A percentile compares a stretch with the other conserved stretches of the same genome.
Evolutionary conservation across 2,329 filamentous ascomycete genomes (phyloP).

Genomic region (Knufia fluminis): DNA sequence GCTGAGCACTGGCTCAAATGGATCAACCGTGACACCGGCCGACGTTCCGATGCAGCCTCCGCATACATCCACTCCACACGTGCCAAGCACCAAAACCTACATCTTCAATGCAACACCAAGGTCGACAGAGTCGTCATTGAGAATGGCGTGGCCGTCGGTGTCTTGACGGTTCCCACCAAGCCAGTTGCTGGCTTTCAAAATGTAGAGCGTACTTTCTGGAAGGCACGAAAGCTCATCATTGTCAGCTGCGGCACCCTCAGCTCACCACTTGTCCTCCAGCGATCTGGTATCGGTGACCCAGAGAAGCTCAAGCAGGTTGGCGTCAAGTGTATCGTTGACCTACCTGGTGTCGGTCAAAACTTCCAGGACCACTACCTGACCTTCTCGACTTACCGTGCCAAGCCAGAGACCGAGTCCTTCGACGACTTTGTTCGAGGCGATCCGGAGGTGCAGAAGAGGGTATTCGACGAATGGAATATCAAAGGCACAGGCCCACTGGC

Average conservation of each 20-base stretch:
- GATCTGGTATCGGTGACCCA: conserved; percentile 64
- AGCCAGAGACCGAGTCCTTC: conserved; percentile 67
- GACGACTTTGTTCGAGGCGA: conserved; percentile 71
- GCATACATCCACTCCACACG: conserved; percentile 70
- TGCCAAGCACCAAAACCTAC: conserved; percentile 59
- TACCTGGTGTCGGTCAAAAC: conserved; percentile 65
- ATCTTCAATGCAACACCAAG: conserved; percentile 66
- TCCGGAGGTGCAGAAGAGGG: conserved; percentile 60
- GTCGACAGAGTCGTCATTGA: conserved; percentile 69
- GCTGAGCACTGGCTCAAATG: conserved; percentile 79
- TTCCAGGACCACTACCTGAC: conserved; percentile 70
- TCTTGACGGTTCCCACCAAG: conserved; percentile 62
- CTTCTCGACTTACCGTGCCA: conserved; percentile 62
- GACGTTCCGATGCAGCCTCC: conserved; percentile 67
- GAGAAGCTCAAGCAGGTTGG: conserved; percentile 60
- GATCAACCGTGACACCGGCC: conserved; percentile 61
- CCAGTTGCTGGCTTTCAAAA: conserved; percentile 49
- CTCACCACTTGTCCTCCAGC: conserved; percentile 65
- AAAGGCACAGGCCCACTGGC: conserved; percentile 70
- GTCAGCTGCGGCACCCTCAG: conserved; percentile 64
- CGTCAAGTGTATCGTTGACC: conserved; percentile 59
- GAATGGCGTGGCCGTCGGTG: conserved; percentile 60
- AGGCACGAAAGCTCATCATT: conserved; percentile 64
- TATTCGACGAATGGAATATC: conserved; percentile 68
- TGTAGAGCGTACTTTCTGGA: conserved; percentile 48